Evolutionary conservation across 768 basidiomycete species (phyloP).

Genomic region (Rhodosporidiobolus sp.): DNA sequence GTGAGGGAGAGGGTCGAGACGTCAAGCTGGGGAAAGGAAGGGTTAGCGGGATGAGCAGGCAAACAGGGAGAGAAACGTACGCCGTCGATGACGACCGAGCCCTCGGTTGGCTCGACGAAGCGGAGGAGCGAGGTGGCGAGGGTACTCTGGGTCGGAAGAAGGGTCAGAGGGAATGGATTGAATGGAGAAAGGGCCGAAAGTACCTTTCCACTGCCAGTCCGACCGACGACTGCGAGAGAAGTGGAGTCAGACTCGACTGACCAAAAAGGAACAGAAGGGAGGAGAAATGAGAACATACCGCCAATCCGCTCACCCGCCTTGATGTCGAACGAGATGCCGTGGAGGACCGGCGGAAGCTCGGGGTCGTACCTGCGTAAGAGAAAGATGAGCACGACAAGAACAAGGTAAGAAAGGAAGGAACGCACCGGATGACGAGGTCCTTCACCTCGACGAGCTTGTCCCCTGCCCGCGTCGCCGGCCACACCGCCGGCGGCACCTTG

Average conservation of each 20-base stretch:
- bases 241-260: not conserved
- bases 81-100: slow-evolving; percentile 57
- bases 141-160: not conserved
- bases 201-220: slow-evolving; percentile 59
- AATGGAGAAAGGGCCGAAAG: not conserved
- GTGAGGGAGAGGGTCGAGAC: slow-evolving; percentile 14
- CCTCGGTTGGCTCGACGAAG: slow-evolving; percentile 9
- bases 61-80: slow-evolving; percentile 53
- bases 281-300: slow-evolving; percentile 4
- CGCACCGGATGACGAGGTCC: slow-evolving; percentile 56
- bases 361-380: slow-evolving; percentile 55
- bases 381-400: not conserved
- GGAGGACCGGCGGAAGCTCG: slow-evolving; percentile 61
- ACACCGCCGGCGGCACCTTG: slow-evolving; percentile 53
- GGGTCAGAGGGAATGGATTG: not conserved
- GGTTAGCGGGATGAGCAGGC: slow-evolving; percentile 53
- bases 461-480: slow-evolving; percentile 40
- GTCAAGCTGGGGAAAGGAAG: slow-evolving; percentile 12
- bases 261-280: not conserved
- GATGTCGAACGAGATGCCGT: slow-evolving; percentile 60
- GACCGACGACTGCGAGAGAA: slow-evolving; percentile 55
- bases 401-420: not conserved
- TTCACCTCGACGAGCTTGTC: slow-evolving; percentile 57
- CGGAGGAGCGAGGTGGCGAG: slow-evolving; percentile 56
- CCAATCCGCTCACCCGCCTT: slow-evolving; percentile 62